Base-by-base conservation (phyloP, 2,329 filamentous ascomycete genomes). In the Aspergillus nomiae region DNA sequence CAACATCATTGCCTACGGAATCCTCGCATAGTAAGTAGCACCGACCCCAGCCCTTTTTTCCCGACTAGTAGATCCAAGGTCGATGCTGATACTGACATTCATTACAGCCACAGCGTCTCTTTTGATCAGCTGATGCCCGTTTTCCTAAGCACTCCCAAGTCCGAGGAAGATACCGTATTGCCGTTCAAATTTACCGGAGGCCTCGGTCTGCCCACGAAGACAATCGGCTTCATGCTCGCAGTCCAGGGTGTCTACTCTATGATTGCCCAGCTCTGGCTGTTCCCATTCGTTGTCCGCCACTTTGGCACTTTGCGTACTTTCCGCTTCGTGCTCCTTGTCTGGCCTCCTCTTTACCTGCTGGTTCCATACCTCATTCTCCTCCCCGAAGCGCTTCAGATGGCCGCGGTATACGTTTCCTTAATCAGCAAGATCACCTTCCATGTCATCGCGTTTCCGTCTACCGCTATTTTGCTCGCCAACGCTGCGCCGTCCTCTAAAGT, bases 101-200 rank as follows among this genome's bases (percentile, higher is more conserved):
- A 14, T 36, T 65, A 46, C 72, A 97, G 94, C 81, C 94, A 98
- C 80, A 97, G 94, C 14, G 97, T 99, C 79, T 96, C 94, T 0
- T 95, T 96, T 71, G 95, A 99, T 78, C 92, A 97, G 73, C 86
- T 98, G 56, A 89, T 98, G 70, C 94, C 95, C 0, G 91, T 97
- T 2, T 92, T 99, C 70, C 87, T 99, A 73, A 94, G 91, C 77
- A 92, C 92, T 51, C 75, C 84, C 71, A 74, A 85, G 73, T 78
- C 86, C 73, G 66, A 82, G 32, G 75, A 78, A 19, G 70, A 79
- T n/a, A 78, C 82, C 71, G 66, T 84, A 14, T 85, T 97, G 2
- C 94, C 94, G 0, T 95, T 99, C 83, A 90, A 91, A 70, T 98
- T 99, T 70, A 88, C 88, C 3, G 92, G 92, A 63, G 94, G 95